Percentiles rank a stretch among this genome's conserved stretches.
Conservation (phyloP, 169 alveolate species). For the Plasmodium falciparum region DNA sequence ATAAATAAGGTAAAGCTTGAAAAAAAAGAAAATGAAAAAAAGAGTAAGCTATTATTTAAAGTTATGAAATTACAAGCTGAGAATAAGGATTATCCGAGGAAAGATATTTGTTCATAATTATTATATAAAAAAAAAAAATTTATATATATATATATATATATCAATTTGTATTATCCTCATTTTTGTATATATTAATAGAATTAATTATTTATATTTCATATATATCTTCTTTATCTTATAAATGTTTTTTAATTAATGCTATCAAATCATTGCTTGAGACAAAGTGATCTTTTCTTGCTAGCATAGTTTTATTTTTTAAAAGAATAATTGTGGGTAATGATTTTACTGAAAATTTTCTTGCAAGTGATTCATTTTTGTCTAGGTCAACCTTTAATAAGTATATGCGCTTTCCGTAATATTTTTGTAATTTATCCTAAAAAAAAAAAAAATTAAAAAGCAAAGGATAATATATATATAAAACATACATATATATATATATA, state of each 20-base stretch:
- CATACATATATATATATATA: conserved; percentile 14
- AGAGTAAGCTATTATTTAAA: conserved; percentile 61
- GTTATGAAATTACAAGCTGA: conserved; percentile 68
- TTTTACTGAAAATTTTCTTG: conserved; percentile 31
- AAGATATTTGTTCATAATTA: background rate
- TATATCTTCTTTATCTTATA: background rate
- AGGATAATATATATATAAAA: conserved; percentile 11
- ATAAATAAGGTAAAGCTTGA: conserved; percentile 43
- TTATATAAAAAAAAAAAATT: no score
- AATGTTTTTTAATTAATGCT: conserved; percentile 37
- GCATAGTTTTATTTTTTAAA: conserved; percentile 42
- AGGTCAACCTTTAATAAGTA: conserved; percentile 25
- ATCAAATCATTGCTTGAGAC: conserved; percentile 33
- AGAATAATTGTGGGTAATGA: conserved; percentile 60
- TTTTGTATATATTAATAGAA: no score
- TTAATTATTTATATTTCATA: no score
- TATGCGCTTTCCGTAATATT: conserved; percentile 19
- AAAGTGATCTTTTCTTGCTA: conserved; percentile 50
- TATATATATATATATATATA: no score
- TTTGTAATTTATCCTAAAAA: conserved; percentile 55
- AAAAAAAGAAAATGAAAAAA: conserved; percentile 74
- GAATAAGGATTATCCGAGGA: conserved; percentile 3
- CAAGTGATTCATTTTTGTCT: conserved; percentile 35
- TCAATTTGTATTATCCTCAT: no score
- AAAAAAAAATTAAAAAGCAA: background rate